These are phyloP conservation scores for Zygnema cylindricum DNA, from an alignment of 139 green algal genomes.

Conservation along the genomic window DNA sequence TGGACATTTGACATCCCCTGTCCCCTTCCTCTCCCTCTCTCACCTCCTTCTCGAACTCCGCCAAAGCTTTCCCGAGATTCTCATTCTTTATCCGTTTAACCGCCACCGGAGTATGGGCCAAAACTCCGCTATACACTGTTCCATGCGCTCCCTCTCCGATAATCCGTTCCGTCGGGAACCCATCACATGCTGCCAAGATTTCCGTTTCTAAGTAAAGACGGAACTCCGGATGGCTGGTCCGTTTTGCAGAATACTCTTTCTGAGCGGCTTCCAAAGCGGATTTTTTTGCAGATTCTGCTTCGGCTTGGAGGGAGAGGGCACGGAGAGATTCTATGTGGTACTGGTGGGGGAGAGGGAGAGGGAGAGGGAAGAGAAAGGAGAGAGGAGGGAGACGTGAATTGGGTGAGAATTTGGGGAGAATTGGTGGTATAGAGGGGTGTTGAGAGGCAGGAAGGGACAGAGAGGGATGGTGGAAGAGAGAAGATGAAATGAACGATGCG, in stretches of 20 bases:
- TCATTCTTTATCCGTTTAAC: constrained; percentile 41
- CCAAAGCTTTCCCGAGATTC: constrained; percentile 1
- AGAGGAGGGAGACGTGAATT: too few relatives aligned
- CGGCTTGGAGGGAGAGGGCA: neutral
- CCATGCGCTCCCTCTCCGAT: constrained; percentile 44
- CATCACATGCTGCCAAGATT: constrained; percentile 19
- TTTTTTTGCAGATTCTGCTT: neutral
- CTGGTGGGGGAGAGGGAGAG: too few relatives aligned
- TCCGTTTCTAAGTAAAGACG: constrained; percentile 19
- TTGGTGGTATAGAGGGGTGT: too few relatives aligned
- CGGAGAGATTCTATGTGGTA: too few relatives aligned
- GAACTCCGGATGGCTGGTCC: constrained; percentile 1
- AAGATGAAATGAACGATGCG: too few relatives aligned
- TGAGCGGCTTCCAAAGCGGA: constrained; percentile 19
- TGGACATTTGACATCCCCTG: too few relatives aligned
- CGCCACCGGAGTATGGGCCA: constrained; percentile 33
- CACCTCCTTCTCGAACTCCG: constrained; percentile 41
- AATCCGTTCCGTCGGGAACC: constrained; percentile 23
- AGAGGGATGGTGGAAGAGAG: too few relatives aligned
- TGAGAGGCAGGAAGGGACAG: too few relatives aligned
- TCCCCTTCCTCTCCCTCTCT: neutral
- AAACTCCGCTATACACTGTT: constrained; percentile 26
- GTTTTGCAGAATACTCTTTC: constrained; percentile 20
- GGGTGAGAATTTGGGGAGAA: too few relatives aligned
- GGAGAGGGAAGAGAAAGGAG: too few relatives aligned